Evolutionary conservation across 768 basidiomycete genomes (phyloP).

Genomic region (Hysterangium stoloniferum): DNA sequence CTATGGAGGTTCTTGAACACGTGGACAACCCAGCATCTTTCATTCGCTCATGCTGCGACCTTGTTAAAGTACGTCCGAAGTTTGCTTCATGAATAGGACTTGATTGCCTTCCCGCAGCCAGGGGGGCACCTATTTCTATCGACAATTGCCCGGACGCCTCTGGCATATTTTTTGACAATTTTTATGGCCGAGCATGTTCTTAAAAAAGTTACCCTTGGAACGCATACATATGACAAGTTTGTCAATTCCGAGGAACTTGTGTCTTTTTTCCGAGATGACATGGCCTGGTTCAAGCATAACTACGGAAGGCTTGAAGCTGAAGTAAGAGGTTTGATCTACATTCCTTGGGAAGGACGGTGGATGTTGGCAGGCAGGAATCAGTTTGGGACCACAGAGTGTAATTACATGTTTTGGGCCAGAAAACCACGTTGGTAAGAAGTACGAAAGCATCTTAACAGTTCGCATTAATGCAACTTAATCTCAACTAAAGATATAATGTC

Average conservation of each 20-base stretch:
- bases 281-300: conserved; percentile 49
- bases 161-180: conserved; percentile 64
- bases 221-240: conserved; percentile 89
- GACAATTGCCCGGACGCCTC: conserved; percentile 82
- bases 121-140: conserved; percentile 94
- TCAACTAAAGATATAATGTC: too few relatives aligned
- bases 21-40: conserved; percentile 89
- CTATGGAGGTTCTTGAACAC: conserved; percentile 97
- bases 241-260: conserved; percentile 81
- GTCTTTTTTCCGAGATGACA: conserved; percentile 65
- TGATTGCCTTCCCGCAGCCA: conserved; percentile 47
- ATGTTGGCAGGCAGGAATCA: conserved; percentile 42
- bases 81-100: background rate
- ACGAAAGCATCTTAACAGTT: too few relatives aligned
- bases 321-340: conserved; percentile 69
- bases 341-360: conserved; percentile 67
- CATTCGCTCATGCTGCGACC: conserved; percentile 68
- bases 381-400: conserved; percentile 49
- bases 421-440: conserved; percentile 42
- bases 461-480: too few relatives aligned
- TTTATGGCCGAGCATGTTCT: conserved; percentile 77
- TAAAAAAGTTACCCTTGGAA: conserved; percentile 73
- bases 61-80: conserved; percentile 62
- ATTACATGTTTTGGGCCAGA: conserved; percentile 85
- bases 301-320: conserved; percentile 67